A percentile compares a stretch with the other conserved stretches of the same genome.
Conservation (phyloP, 257 asterid species). For the Ligustrum vulgare region DNA sequence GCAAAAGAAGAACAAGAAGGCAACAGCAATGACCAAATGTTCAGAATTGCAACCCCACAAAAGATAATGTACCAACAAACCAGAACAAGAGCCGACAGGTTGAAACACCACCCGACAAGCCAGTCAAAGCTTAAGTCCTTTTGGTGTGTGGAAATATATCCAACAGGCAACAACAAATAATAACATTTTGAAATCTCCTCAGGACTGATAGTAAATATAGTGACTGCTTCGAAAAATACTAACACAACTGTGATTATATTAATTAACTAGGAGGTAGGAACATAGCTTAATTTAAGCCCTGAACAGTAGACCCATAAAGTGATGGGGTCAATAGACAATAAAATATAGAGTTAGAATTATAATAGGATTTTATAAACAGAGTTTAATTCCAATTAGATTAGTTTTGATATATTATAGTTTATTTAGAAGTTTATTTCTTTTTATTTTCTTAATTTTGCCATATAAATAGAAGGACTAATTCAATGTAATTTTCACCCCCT, state of each 20-base stretch:
- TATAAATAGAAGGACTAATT: too few relatives aligned
- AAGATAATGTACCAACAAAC: background rate
- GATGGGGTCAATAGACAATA: background rate
- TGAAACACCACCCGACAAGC: background rate
- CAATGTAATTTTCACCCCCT: too few relatives aligned
- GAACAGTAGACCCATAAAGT: background rate
- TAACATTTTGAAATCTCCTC: background rate
- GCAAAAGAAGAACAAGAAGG: background rate
- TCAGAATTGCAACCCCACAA: background rate
- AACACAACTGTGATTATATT: background rate
- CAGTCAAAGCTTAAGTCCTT: background rate
- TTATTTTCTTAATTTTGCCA: too few relatives aligned
- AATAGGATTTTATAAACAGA: too few relatives aligned
- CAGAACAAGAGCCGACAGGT: background rate
- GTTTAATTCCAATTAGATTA: too few relatives aligned
- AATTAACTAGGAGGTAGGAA: background rate
- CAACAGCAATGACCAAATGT: background rate
- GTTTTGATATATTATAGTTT: too few relatives aligned
- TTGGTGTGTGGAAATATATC: background rate
- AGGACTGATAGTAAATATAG: background rate
- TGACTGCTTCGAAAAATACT: too few relatives aligned
- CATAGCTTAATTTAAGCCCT: background rate
- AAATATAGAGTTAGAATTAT: too few relatives aligned
- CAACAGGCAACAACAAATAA: background rate
- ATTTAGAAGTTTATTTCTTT: too few relatives aligned